A percentile compares a stretch with the other conserved stretches of the same genome.
phyloP scores from a whole-genome alignment of 2,329 filamentous ascomycete genomes.

The Fusarium sp. region DNA sequence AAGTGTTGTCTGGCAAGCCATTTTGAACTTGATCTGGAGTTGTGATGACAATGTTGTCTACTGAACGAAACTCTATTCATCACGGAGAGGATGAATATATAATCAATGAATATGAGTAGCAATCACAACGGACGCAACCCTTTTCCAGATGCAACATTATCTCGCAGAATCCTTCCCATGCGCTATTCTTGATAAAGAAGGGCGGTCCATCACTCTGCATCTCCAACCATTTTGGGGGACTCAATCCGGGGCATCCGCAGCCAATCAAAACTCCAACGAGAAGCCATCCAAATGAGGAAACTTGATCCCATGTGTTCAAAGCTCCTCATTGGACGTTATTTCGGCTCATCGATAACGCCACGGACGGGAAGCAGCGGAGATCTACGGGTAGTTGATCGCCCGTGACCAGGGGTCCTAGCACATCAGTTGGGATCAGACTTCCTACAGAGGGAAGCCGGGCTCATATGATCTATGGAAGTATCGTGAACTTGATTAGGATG shows the following conservation, averaged over 20 bases:
- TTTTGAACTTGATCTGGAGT: neutral
- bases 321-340: neutral
- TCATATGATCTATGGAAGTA: neutral
- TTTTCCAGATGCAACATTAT: neutral
- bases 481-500: neutral
- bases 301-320: neutral
- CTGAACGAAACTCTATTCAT: neutral
- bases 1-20: conserved; percentile 25
- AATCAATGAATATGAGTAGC: no score
- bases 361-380: neutral
- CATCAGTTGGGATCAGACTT: neutral
- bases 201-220: neutral
- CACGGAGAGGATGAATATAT: neutral
- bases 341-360: neutral
- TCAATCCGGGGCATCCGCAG: neutral
- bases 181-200: conserved; percentile 1
- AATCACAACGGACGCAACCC: neutral
- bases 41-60: neutral
- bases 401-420: neutral
- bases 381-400: neutral
- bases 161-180: neutral
- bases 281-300: neutral
- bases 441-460: neutral
- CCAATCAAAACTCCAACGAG: neutral
- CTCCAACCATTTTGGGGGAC: neutral